Base-by-base conservation (phyloP, 2,329 filamentous ascomycete species). In the Xylariaceae sp. region DNA sequence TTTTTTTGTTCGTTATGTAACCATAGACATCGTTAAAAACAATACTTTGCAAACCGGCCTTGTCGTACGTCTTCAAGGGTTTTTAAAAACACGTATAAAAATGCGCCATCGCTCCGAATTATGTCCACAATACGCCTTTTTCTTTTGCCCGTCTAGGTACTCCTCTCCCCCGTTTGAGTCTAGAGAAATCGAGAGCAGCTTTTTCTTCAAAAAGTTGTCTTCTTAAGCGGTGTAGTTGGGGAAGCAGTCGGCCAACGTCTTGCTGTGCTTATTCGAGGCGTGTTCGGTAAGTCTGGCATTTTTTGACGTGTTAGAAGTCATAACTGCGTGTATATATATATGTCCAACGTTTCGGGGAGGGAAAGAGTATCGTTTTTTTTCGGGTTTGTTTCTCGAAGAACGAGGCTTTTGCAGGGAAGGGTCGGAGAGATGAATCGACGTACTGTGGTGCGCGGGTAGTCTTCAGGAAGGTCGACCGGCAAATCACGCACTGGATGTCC, bases 391-490 rank as follows among this genome's bases (percentile, higher is more conserved):
- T n/a, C n/a, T n/a, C n/a, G n/a, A n/a, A n/a, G n/a, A n/a, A n/a
- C n/a, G n/a, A n/a, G n/a, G n/a, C n/a, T n/a, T n/a, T n/a, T n/a
- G n/a, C n/a, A n/a, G n/a, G n/a, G n/a, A n/a, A n/a, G n/a, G n/a
- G n/a, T n/a, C n/a, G n/a, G n/a, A n/a, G n/a, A n/a, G n/a, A n/a
- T n/a, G n/a, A n/a, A n/a, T n/a, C n/a, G n/a, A 67, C 76, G 51
- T 70, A 81, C 77, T 83, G 79, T 55, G 81, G 81, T 46, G 74
- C 78, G 59, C 83, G 82, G 45, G 81, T 83, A 24, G 85, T 89
- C 70, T 83, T 82, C 52, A 88, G 74, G 68, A 89, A 88, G 19
- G 83, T 85, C 53, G 82, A 76, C 66, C 81, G 84, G 82, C 85
- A 89, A 56, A 79, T 70, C 51, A 76, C 67, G 73, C 85, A 89